Conservation (phyloP, 305 asterid genomes). For the Euphrasia arctica region DNA sequence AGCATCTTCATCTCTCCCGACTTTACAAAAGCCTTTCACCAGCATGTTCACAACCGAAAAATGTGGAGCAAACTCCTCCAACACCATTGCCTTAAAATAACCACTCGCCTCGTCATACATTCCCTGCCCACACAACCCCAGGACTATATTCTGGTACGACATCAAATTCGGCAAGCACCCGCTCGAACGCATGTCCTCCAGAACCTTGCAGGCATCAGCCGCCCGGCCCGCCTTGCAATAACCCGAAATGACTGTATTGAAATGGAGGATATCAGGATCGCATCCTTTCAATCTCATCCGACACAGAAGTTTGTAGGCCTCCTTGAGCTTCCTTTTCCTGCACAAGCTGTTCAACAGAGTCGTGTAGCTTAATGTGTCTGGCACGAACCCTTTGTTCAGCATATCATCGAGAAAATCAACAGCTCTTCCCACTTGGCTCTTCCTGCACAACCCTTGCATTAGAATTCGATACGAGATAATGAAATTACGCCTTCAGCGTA, state of each 20-base stretch:
- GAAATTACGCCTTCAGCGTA: too few species aligned
- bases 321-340: conserved; percentile 82
- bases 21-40: conserved; percentile 66
- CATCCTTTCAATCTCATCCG: conserved; percentile 93
- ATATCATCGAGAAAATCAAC: conserved; percentile 84
- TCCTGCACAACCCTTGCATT: conserved; percentile 87
- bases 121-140: conserved; percentile 78
- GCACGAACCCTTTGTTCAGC: conserved; percentile 91
- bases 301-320: conserved; percentile 92
- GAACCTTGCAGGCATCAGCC: conserved; percentile 83
- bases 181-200: conserved; percentile 69
- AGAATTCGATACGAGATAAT: conserved; percentile 54
- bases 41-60: conserved; percentile 58
- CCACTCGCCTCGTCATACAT: conserved; percentile 67
- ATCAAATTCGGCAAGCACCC: conserved; percentile 81
- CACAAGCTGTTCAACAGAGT: conserved; percentile 83
- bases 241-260: conserved; percentile 77
- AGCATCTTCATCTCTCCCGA: conserved; percentile 70
- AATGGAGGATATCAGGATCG: conserved; percentile 83
- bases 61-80: conserved; percentile 61
- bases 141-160: conserved; percentile 67
- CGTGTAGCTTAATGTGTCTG: conserved; percentile 74
- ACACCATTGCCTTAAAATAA: conserved; percentile 50
- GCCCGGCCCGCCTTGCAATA: conserved; percentile 77
- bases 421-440: conserved; percentile 89